Evolutionary conservation across 2,329 filamentous ascomycete genomes (phyloP), one percentile per base, ranked within the genome.

Genomic region (Massarina eburnea): DNA sequence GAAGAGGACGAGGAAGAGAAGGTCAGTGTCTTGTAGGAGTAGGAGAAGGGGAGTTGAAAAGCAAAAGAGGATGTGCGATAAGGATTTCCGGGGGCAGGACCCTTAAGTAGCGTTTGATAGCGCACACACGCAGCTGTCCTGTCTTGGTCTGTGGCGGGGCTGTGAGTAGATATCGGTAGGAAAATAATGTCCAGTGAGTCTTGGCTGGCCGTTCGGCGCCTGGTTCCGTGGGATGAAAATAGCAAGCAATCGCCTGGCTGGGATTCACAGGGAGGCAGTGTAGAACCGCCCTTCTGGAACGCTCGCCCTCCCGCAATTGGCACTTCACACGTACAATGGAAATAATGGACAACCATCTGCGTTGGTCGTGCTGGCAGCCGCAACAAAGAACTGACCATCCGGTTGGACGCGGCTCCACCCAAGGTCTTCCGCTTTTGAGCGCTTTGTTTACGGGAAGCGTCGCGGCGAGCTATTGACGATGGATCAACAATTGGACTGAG

Each of bases 151-250:
- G 59, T 62, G 59, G 64, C 61, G 66, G 64, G 57, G 58, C 59
- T 51, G 42, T 43, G 41, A 48, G 45, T 46, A 54, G 52, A 15
- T 40, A n/a, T n/a, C n/a, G 46, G 48, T 57, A 52, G 49, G 55
- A 49, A 47, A 45, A 51, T 59, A 61, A 61, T 12, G 20, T 49
- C 53, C 64, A 51, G 57, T 54, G n/a, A n/a, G n/a, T 57, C 51
- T 59, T 53, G 39, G 61, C 63, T 61, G 60, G 54, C 24, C 10
- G 61, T 61, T 60, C 61, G 63, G 64, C 66, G 62, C 62, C 66
- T 57, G 59, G 59, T 55, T 64, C 66, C 66, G 66, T 70, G 66
- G 66, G 66, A 70, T 68, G 64, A n/a, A n/a, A n/a, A n/a, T n/a
- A n/a, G n/a, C n/a, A n/a, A n/a, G n/a, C n/a, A n/a, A n/a, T n/a